These are phyloP conservation scores for Aspergillus hortae DNA, from an alignment of 2,329 filamentous ascomycete species.

Conservation along the genomic window DNA sequence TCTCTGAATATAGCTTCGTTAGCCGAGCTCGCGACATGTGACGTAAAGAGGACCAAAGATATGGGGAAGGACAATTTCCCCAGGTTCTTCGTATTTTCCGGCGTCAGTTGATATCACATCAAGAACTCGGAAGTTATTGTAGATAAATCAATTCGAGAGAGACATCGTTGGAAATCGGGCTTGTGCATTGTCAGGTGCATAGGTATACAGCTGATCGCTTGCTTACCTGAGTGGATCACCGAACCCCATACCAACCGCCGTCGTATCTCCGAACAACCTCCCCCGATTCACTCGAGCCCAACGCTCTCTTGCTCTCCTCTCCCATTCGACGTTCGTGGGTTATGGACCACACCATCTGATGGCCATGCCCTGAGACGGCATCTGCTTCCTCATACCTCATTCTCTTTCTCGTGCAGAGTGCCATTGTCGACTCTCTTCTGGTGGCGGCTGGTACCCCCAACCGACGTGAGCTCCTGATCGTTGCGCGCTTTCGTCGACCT, in stretches of 20 bases:
- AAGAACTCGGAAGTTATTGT: neutral
- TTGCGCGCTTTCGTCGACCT: conserved; percentile 19
- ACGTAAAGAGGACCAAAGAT: neutral
- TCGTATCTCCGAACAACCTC: neutral
- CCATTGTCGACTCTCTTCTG: conserved; percentile 2
- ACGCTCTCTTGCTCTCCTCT: conserved; percentile 7
- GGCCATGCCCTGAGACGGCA: conserved; percentile 24
- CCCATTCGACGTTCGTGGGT: conserved; percentile 1
- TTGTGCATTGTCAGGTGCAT: too few relatives aligned
- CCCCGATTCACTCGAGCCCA: neutral
- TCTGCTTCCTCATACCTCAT: conserved; percentile 2
- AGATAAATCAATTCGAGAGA: too few relatives aligned
- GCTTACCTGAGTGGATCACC: too few relatives aligned
- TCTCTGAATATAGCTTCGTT: neutral
- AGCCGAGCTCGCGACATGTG: neutral
- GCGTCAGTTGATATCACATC: too few relatives aligned
- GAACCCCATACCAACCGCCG: too few relatives aligned
- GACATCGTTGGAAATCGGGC: too few relatives aligned
- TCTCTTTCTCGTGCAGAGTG: conserved; percentile 8
- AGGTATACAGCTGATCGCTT: too few relatives aligned
- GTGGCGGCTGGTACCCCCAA: conserved; percentile 18
- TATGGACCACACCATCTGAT: conserved; percentile 21
- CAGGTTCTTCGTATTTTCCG: neutral
- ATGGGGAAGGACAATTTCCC: neutral
- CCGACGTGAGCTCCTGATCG: conserved; percentile 15